Percentiles rank a stretch among this genome's conserved stretches.
Evolutionary conservation across 208 protist genomes (phyloP).

Genomic region (Trypanosoma melophagium): DNA sequence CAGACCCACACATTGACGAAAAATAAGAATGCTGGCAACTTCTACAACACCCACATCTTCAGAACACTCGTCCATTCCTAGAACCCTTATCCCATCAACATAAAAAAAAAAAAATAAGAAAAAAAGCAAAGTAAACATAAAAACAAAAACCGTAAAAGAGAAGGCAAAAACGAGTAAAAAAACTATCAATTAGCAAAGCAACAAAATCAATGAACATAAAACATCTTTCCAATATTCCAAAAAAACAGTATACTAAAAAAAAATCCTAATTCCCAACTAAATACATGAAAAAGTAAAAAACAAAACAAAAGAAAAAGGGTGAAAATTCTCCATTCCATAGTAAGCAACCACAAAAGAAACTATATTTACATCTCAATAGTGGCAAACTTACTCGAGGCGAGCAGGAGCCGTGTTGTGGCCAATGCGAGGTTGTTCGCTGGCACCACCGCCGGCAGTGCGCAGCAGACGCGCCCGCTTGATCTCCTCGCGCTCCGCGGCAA

Average conservation of each 20-base stretch:
- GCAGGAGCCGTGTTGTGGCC: constrained; percentile 25
- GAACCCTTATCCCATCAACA: not conserved
- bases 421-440: constrained; percentile 23
- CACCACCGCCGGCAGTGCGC: constrained; percentile 19
- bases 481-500: constrained; percentile 77
- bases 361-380: constrained; percentile 8
- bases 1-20: constrained; percentile 36
- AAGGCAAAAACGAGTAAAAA: not conserved
- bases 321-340: constrained; percentile 14
- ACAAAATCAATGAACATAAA: not conserved
- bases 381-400: constrained; percentile 22
- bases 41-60: not conserved
- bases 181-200: constrained; percentile 15
- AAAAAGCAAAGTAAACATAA: constrained; percentile 26
- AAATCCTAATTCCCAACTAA: constrained; percentile 14
- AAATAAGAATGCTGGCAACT: constrained; percentile 22
- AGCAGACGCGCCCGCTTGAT: constrained; percentile 65
- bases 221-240: not conserved
- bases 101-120: constrained; percentile 16
- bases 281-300: constrained; percentile 7
- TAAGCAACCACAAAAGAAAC: constrained; percentile 18
- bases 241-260: constrained; percentile 11
- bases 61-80: too few relatives aligned
- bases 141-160: constrained; percentile 1
- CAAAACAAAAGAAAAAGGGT: constrained; percentile 18